These are phyloP conservation scores for Apostasia shenzhenica DNA, from an alignment of 106 monocot species.

Conservation along the genomic window DNA sequence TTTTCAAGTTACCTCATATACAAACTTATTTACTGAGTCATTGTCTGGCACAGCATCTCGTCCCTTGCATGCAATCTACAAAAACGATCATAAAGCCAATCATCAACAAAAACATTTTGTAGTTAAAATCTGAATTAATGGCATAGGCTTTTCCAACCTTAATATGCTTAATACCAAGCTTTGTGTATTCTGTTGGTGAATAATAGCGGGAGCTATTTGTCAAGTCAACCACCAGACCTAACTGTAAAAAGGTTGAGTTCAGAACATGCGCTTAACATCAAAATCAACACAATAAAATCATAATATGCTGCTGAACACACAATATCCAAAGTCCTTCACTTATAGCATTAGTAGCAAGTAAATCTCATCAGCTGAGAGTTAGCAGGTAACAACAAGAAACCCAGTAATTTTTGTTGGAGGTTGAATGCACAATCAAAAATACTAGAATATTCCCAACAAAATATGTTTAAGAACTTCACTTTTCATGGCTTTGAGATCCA, in stretches of 20 bases:
- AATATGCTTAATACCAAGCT: conserved; percentile 76
- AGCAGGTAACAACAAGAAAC: too few species aligned
- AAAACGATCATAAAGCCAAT: neutral
- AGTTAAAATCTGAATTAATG: neutral
- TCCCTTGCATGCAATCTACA: conserved; percentile 89
- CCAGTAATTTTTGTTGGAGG: too few species aligned
- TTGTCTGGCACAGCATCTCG: conserved; percentile 93
- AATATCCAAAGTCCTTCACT: too few species aligned
- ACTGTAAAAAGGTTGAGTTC: conserved; percentile 24
- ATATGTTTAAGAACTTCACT: too few species aligned
- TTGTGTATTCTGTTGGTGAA: conserved; percentile 67
- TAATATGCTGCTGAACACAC: too few species aligned
- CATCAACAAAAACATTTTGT: neutral
- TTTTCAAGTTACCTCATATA: conserved; percentile 46
- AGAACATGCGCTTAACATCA: neutral
- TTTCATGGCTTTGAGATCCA: too few species aligned
- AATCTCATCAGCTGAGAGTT: too few species aligned
- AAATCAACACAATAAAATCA: too few species aligned
- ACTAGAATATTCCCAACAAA: too few species aligned
- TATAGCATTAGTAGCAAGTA: too few species aligned
- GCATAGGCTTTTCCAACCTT: conserved; percentile 44
- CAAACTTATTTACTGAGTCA: conserved; percentile 74
- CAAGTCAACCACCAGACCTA: conserved; percentile 93
- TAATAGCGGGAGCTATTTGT: conserved; percentile 91
- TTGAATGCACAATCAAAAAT: too few species aligned